These are phyloP conservation scores for Thraustochytrium striatum DNA, from an alignment of 352 stramenopile species.

Conservation along the genomic window DNA sequence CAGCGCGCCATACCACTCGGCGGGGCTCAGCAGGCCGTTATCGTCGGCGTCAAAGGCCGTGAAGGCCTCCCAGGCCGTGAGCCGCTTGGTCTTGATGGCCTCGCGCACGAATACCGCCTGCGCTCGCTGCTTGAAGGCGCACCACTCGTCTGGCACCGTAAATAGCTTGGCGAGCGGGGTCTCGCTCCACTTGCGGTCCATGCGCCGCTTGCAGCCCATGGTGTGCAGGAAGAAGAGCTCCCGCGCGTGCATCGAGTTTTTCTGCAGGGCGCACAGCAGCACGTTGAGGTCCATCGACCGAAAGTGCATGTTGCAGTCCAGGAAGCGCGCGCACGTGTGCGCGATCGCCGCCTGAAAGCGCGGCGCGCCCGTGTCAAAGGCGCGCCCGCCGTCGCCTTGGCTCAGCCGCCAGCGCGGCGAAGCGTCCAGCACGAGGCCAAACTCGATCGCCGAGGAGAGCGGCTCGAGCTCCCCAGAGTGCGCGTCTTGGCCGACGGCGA, in stretches of 20 bases:
- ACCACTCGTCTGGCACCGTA: slow-evolving; percentile 73
- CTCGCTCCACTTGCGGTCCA: slow-evolving; percentile 77
- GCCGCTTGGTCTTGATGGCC: slow-evolving; percentile 2
- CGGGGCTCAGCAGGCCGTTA: slow-evolving; percentile 44
- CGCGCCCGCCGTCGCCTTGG: background rate
- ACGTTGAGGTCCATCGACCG: slow-evolving; percentile 65
- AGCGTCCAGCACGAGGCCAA: slow-evolving; percentile 48
- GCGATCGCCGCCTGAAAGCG: slow-evolving; percentile 35
- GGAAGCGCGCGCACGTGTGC: slow-evolving; percentile 66
- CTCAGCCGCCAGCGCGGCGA: slow-evolving; percentile 23
- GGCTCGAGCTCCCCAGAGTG: background rate
- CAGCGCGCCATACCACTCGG: slow-evolving; percentile 48
- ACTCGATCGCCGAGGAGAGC: slow-evolving; percentile 1
- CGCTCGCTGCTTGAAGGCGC: slow-evolving; percentile 53
- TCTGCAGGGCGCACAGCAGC: slow-evolving; percentile 63
- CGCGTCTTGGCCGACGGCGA: background rate
- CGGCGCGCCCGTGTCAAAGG: background rate
- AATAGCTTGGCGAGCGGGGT: slow-evolving; percentile 80
- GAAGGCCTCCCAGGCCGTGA: slow-evolving; percentile 52
- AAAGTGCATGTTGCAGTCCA: slow-evolving; percentile 87
- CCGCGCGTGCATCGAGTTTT: slow-evolving; percentile 65
- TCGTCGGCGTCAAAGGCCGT: slow-evolving; percentile 51
- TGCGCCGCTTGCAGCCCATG: slow-evolving; percentile 67
- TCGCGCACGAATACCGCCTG: slow-evolving; percentile 38
- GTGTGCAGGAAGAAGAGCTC: slow-evolving; percentile 76